Evolutionary conservation across 352 stramenopile species (phyloP).

Genomic region (Phytophthora chlamydospora): DNA sequence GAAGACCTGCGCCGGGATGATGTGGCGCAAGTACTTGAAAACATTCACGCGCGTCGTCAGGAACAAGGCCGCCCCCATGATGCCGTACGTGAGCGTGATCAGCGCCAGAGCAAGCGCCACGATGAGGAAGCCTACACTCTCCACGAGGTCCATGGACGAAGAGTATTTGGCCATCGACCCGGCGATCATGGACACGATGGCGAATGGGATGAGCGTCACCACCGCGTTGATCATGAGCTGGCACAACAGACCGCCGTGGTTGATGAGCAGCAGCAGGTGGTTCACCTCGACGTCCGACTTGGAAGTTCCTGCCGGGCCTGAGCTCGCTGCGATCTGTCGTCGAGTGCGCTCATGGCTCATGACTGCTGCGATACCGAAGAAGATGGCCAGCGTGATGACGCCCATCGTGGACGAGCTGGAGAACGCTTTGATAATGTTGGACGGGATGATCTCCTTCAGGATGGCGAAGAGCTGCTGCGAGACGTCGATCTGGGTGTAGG

Average conservation of each 20-base stretch:
- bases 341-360: slow-evolving; percentile 54
- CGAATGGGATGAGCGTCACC: slow-evolving; percentile 63
- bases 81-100: slow-evolving; percentile 48
- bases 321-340: slow-evolving; percentile 12
- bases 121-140: slow-evolving; percentile 62
- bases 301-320: slow-evolving; percentile 15
- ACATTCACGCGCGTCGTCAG: slow-evolving; percentile 67
- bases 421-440: slow-evolving; percentile 70
- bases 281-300: slow-evolving; percentile 48
- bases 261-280: slow-evolving; percentile 70
- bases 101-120: slow-evolving; percentile 51
- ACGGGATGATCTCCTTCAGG: slow-evolving; percentile 61
- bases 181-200: slow-evolving; percentile 77
- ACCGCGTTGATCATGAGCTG: slow-evolving; percentile 78
- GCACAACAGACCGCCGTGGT: slow-evolving; percentile 64
- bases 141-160: slow-evolving; percentile 43
- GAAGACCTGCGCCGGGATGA: slow-evolving; percentile 77
- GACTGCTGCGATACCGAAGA: slow-evolving; percentile 65
- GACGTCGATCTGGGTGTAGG: slow-evolving; percentile 43
- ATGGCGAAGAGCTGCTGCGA: slow-evolving; percentile 77
- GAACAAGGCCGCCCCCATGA: slow-evolving; percentile 62
- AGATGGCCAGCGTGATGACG: slow-evolving; percentile 73
- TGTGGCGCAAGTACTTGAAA: slow-evolving; percentile 68
- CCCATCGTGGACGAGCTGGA: slow-evolving; percentile 59
- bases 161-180: slow-evolving; percentile 65